Base-by-base conservation (phyloP, 257 asterid species). In the Primulina eburnea region DNA sequence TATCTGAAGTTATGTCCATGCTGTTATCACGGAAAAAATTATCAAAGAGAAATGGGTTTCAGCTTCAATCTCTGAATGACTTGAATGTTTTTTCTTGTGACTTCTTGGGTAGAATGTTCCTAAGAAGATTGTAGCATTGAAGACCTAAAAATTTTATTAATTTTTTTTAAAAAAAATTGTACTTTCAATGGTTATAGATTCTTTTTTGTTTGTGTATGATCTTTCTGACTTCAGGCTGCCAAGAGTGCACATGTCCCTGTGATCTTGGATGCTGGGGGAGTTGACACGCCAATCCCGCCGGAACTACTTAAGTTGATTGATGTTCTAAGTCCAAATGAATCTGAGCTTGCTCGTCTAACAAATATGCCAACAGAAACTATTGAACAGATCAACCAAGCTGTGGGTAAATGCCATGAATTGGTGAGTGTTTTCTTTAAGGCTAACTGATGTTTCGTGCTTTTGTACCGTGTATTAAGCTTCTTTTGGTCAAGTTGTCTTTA, bases 241-340 rank as follows among this genome's bases (percentile, higher is more conserved):
- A 81, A 75, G 75, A 83, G 81, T 71, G 91, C 95, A 2, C 68
- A 71, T 76, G 91, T 93, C 77, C 97, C 88, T 2, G 92, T 93
- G 74, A 89, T 90, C 68, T 84, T 93, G 81, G 99, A 93, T 88
- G 97, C 95, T 30, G 97, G 99, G n/a, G 99, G 99, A 75, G 80
- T 83, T 57, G 99, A 90, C 80, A 68, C 91, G 24, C 96, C 97
- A 64, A 76, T 93, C 73, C 96, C 96, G 32, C 73, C 61, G 7
- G 97, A 89, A 56, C 92, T 93, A 29, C 86, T 86, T 0, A 34
- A 71, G 32, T 53, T 66, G 67, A 79, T 90, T 37, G 95, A 90
- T 74, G 74, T 93, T 67, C 80, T 93, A 75, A 93, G 99, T 82
- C 99, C 97, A 65, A 93, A 93, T 71, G 97, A 93, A 74, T 73